A percentile compares a stretch with the other conserved stretches of the same genome.
Conservation (phyloP, 768 basidiomycete species). For the Dendrothele bispora region DNA sequence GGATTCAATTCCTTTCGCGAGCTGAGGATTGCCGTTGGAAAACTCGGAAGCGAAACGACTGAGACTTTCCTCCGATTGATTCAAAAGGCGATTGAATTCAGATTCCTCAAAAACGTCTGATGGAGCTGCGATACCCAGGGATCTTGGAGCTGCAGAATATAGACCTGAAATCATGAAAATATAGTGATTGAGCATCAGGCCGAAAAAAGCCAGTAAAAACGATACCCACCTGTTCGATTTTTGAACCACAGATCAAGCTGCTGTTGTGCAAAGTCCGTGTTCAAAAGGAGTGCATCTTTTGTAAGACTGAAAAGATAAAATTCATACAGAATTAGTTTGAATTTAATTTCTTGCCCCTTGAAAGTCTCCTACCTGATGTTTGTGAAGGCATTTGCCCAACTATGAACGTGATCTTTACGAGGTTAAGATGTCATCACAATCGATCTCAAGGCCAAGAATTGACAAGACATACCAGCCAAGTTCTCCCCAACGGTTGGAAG, state of each 20-base stretch:
- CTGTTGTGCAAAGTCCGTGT: conserved; percentile 19
- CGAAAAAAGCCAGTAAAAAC: neutral
- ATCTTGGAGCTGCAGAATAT: conserved; percentile 28
- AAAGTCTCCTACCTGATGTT: conserved; percentile 24
- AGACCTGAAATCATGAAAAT: conserved; percentile 23
- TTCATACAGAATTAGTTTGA: too few relatives aligned
- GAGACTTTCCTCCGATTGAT: conserved; percentile 20
- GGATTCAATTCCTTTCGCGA: conserved; percentile 28
- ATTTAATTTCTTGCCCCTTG: too few relatives aligned
- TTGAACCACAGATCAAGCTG: conserved; percentile 27
- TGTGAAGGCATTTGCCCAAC: conserved; percentile 32
- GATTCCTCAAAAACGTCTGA: conserved; percentile 23
- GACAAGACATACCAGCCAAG: conserved; percentile 25
- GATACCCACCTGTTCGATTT: conserved; percentile 25
- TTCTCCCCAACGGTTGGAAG: conserved; percentile 52
- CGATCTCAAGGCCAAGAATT: neutral
- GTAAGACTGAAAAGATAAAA: too few relatives aligned
- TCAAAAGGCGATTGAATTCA: conserved; percentile 15
- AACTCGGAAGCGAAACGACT: conserved; percentile 23
- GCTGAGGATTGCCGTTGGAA: conserved; percentile 29
- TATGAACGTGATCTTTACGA: conserved; percentile 30
- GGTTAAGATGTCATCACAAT: neutral
- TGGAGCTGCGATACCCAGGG: conserved; percentile 26
- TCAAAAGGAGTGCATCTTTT: conserved; percentile 22
- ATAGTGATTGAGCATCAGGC: neutral